Conservation (phyloP, 768 basidiomycete genomes). For the Ramaria sp. region DNA sequence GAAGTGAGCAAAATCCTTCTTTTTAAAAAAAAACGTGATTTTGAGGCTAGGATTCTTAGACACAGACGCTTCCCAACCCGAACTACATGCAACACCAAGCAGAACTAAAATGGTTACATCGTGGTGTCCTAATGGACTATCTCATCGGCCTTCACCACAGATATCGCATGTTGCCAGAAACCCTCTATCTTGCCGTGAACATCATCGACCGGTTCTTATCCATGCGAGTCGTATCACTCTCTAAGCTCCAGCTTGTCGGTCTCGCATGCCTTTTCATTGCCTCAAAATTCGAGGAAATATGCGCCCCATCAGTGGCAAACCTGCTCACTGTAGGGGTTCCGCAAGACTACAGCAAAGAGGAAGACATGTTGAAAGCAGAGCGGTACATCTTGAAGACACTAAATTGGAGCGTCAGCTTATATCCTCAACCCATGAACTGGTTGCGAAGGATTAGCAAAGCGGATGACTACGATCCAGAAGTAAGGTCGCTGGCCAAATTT, state of each 20-base stretch:
- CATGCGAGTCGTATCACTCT: slow-evolving; percentile 60
- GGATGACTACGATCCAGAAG: slow-evolving; percentile 79
- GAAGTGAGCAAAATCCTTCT: slow-evolving; percentile 44
- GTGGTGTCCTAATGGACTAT: slow-evolving; percentile 86
- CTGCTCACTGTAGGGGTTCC: slow-evolving; percentile 26
- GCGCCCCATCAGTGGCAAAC: slow-evolving; percentile 74
- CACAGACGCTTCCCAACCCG: slow-evolving; percentile 68
- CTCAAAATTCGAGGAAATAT: slow-evolving; percentile 88
- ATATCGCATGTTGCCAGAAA: slow-evolving; percentile 81
- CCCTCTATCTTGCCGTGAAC: slow-evolving; percentile 82
- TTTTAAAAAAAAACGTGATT: not conserved
- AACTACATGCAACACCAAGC: slow-evolving; percentile 79
- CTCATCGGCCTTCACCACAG: slow-evolving; percentile 82
- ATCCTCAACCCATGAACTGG: slow-evolving; percentile 84
- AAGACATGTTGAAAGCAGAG: slow-evolving; percentile 84
- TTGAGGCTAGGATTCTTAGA: slow-evolving; percentile 20
- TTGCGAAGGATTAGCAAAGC: slow-evolving; percentile 86
- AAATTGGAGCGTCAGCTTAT: slow-evolving; percentile 68
- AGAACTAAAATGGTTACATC: slow-evolving; percentile 83
- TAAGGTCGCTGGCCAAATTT: slow-evolving; percentile 83
- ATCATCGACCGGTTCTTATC: slow-evolving; percentile 64
- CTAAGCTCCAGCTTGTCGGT: slow-evolving; percentile 86
- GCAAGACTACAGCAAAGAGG: slow-evolving; percentile 34
- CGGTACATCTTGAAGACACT: slow-evolving; percentile 78
- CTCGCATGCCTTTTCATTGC: slow-evolving; percentile 80